These are phyloP conservation scores for Fistulifera pelliculosa DNA, from an alignment of 108 stramenopile genomes.

Conservation along the genomic window DNA sequence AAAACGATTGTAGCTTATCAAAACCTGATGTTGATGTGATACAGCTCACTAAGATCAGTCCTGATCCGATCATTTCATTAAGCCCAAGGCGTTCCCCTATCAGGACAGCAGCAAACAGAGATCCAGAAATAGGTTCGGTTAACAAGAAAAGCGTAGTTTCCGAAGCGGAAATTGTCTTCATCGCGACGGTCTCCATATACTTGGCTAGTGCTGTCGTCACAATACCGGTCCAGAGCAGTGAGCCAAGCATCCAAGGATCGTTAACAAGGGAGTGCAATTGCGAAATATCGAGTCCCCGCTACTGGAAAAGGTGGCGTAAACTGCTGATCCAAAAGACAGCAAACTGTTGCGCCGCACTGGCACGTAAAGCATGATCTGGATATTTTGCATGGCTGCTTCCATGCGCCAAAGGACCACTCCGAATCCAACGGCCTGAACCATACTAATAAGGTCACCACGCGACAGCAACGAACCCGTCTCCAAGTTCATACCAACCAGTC, in stretches of 20 bases:
- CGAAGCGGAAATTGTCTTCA: slow-evolving; percentile 73
- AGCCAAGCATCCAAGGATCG: slow-evolving; percentile 40
- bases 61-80: slow-evolving; percentile 44
- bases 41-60: slow-evolving; percentile 57
- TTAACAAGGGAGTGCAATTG: slow-evolving; percentile 30
- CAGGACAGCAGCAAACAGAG: slow-evolving; percentile 71
- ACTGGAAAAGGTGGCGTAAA: slow-evolving; percentile 21
- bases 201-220: slow-evolving; percentile 85
- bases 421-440: slow-evolving; percentile 78
- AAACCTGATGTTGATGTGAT: slow-evolving; percentile 47
- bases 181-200: slow-evolving; percentile 81
- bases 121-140: slow-evolving; percentile 88
- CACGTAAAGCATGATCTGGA: slow-evolving; percentile 53
- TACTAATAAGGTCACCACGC: slow-evolving; percentile 56
- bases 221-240: slow-evolving; percentile 82
- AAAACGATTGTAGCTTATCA: background rate
- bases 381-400: slow-evolving; percentile 48
- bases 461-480: background rate
- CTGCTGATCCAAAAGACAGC: slow-evolving; percentile 52
- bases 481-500: slow-evolving; percentile 30
- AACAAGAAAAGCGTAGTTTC: slow-evolving; percentile 88
- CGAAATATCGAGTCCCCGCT: slow-evolving; percentile 8
- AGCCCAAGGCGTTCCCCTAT: slow-evolving; percentile 74
- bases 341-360: slow-evolving; percentile 78
- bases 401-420: slow-evolving; percentile 83